phyloP scores from a whole-genome alignment of 495 filamentous ascomycete genomes.

The Rhizodiscina lignyota region DNA sequence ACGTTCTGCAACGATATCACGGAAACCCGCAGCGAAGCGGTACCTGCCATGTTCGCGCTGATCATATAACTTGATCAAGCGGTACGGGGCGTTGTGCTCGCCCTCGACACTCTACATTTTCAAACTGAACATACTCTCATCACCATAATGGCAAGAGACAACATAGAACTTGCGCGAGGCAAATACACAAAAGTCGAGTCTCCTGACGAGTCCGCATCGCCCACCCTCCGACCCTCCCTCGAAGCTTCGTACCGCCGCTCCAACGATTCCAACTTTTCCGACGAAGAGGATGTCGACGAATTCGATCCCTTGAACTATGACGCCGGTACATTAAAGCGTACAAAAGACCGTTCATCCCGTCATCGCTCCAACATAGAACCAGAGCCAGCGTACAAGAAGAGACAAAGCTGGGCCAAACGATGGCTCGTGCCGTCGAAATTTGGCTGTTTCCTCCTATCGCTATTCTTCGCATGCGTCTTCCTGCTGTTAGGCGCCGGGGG shows the following conservation, averaged over 20 bases:
- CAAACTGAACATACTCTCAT: too few species aligned
- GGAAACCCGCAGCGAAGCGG: too few species aligned
- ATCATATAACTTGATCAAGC: too few species aligned
- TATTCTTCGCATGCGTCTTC: slow-evolving; percentile 15
- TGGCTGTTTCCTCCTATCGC: slow-evolving; percentile 15
- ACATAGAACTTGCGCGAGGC: too few species aligned
- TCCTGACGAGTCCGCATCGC: slow-evolving; percentile 8
- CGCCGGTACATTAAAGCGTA: slow-evolving; percentile 14
- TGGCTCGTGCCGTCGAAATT: slow-evolving; percentile 14
- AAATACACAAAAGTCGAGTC: slow-evolving; percentile 14
- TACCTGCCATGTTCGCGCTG: too few species aligned
- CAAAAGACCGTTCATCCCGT: too few species aligned
- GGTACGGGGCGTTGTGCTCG: too few species aligned
- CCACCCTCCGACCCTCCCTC: slow-evolving; percentile 9
- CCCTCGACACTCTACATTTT: too few species aligned
- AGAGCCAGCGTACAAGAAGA: too few species aligned
- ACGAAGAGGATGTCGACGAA: slow-evolving; percentile 20
- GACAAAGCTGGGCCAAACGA: slow-evolving; percentile 2
- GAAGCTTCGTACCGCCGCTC: slow-evolving; percentile 11
- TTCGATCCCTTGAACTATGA: slow-evolving; percentile 23
- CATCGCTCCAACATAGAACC: too few species aligned
- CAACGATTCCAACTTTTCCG: slow-evolving; percentile 11
- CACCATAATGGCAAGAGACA: too few species aligned
- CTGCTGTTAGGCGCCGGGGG: slow-evolving; percentile 20
- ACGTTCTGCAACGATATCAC: too few species aligned